Conservation (phyloP, 1,139 yeast genomes). For the Pichiaceae sp. region DNA sequence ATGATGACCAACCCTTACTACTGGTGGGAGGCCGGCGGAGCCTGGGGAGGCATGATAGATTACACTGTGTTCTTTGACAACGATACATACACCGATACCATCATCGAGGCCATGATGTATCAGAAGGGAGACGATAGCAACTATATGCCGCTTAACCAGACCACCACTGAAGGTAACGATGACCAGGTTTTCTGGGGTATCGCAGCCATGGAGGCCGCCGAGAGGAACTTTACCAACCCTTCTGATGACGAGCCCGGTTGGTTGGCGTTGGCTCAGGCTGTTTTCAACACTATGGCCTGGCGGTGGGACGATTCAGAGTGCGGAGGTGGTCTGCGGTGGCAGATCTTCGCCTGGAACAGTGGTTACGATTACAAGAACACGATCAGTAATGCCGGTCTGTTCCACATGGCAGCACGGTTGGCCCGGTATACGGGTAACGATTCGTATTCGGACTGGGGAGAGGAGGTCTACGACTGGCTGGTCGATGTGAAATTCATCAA, state of each 20-base stretch:
- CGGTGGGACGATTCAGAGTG: constrained; percentile 78
- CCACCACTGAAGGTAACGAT: constrained; percentile 95
- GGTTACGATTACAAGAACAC: constrained; percentile 91
- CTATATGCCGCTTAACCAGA: constrained; percentile 82
- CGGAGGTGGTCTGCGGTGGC: constrained; percentile 93
- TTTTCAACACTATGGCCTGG: constrained; percentile 80
- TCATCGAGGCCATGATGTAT: constrained; percentile 56
- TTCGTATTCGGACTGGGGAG: constrained; percentile 63
- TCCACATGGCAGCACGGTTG: constrained; percentile 80
- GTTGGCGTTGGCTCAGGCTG: constrained; percentile 71
- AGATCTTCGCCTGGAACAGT: constrained; percentile 87
- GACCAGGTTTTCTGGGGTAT: constrained; percentile 98
- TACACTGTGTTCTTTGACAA: constrained; percentile 67
- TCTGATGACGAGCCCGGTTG: constrained; percentile 48
- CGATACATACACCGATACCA: constrained; percentile 51
- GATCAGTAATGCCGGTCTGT: constrained; percentile 84
- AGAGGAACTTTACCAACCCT: constrained; percentile 80
- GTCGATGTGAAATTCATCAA: constrained; percentile 46
- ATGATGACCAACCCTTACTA: constrained; percentile 82
- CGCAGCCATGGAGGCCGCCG: constrained; percentile 87
- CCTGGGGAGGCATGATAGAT: constrained; percentile 82
- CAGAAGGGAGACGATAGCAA: constrained; percentile 73
- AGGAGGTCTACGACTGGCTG: constrained; percentile 79
- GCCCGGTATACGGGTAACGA: constrained; percentile 74
- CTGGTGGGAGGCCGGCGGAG: constrained; percentile 99